Evolutionary conservation across 2,329 filamentous ascomycete species (phyloP), one percentile per base, ranked within the genome.

Genomic region (Esteya vermicola): DNA sequence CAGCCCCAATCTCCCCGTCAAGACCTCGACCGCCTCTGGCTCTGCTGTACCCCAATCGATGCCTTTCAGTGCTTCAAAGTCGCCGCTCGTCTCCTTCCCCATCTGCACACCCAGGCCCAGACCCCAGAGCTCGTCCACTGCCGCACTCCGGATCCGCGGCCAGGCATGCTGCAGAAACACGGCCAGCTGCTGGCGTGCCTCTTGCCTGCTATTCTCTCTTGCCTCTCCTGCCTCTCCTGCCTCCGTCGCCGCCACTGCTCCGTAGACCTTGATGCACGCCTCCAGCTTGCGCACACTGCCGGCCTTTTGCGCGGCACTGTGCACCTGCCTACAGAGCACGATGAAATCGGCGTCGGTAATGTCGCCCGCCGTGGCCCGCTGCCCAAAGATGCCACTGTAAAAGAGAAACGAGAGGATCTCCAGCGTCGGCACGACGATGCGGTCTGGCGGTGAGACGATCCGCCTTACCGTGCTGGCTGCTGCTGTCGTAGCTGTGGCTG

Each of bases 221-320:
- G 62, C 61, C 20, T 63, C 58, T n/a, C 69, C 55, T n/a, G 57
- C 54, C 42, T 51, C 53, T 39, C 37, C 43, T 36, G 41, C 14
- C 43, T 16, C 35, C 10, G 14, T 31, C 20, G 3, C 56, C 55
- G 75, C 74, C 21, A 94, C 60, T 1, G 75, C 76, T 3, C 78
- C 73, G 57, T 95, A 96, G 12, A 91, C 72, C 51, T 79, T 81
- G 45, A 93, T 64, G 19, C 83, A 85, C 1, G 85, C 81, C 54
- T 85, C 74, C 1, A 96, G 67, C 56, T 91, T 89, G 38, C 78
- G 73, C 33, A 94, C 73, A 54, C 85, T 91, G 18, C 80, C 76
- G 1, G 81, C 82, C 59, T 88, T 89, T 63, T 82, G 88, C 47
- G 88, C 82, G 1, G 82, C 72, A 57, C 80, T 85, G 52, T 93